Percentiles rank a stretch among this genome's conserved stretches.
Conservation (phyloP, 441 rosid species). For the Adansonia rubrostipa region DNA sequence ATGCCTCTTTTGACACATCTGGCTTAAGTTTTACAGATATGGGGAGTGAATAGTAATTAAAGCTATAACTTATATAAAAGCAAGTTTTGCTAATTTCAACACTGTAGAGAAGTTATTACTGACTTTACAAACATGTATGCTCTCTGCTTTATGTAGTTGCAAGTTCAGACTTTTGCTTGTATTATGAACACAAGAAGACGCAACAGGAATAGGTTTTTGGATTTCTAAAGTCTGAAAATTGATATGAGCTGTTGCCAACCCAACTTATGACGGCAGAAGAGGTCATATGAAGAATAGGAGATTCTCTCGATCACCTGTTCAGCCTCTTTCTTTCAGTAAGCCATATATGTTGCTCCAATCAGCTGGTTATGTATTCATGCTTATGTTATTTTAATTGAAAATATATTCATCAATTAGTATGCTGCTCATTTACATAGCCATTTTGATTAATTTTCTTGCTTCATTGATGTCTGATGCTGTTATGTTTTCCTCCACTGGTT, state of each 20-base stretch:
- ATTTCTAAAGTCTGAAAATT: background rate
- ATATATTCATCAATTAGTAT: too few relatives aligned
- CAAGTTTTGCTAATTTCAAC: slow-evolving; percentile 9
- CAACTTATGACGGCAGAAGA: background rate
- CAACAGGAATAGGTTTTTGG: background rate
- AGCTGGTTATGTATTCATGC: too few relatives aligned
- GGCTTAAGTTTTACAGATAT: background rate
- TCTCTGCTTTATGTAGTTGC: background rate
- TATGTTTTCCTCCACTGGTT: too few relatives aligned
- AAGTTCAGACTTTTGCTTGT: background rate
- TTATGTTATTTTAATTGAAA: background rate
- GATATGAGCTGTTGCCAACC: background rate
- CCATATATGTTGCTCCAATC: too few relatives aligned
- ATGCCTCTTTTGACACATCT: slow-evolving; percentile 1
- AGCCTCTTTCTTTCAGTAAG: too few relatives aligned
- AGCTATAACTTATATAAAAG: background rate
- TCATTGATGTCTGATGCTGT: too few relatives aligned
- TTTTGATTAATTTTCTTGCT: too few relatives aligned
- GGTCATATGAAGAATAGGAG: too few relatives aligned
- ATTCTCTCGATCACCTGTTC: too few relatives aligned
- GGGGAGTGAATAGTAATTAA: background rate
- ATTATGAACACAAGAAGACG: background rate
- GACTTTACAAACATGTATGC: background rate
- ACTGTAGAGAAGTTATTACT: background rate
- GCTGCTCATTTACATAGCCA: too few relatives aligned